Percentiles rank a stretch among this genome's conserved stretches.
Evolutionary conservation across 2,329 filamentous ascomycete genomes (phyloP).

Genomic region (Hypoxylon sp.): DNA sequence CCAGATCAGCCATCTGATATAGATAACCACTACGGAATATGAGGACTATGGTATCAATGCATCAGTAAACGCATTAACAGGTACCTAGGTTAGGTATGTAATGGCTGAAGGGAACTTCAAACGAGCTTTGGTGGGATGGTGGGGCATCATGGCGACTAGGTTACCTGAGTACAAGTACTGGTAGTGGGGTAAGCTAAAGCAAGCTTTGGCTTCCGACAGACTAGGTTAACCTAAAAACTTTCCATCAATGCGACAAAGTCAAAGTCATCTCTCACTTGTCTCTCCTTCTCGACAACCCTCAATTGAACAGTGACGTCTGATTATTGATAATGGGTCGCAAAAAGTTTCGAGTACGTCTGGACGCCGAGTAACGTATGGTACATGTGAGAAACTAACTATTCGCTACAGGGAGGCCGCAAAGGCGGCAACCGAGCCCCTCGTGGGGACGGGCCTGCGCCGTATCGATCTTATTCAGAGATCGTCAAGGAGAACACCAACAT

Average conservation of each 20-base stretch:
- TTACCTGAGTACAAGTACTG: conserved; percentile 11
- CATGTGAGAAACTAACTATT: conserved; percentile 15
- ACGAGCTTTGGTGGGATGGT: conserved; percentile 31
- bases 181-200: conserved; percentile 1
- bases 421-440: conserved; percentile 47
- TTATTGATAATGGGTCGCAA: conserved; percentile 46
- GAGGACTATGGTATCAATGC: too few species aligned
- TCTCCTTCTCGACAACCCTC: conserved; percentile 4
- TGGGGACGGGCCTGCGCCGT: conserved; percentile 51
- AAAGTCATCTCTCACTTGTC: background rate
- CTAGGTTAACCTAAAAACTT: conserved; percentile 4
- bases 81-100: too few species aligned
- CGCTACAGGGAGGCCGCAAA: conserved; percentile 48
- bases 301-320: conserved; percentile 15
- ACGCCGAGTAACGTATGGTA: background rate
- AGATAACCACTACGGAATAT: too few species aligned
- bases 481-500: conserved; percentile 85
- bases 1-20: too few species aligned
- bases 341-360: conserved; percentile 45
- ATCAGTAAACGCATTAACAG: conserved; percentile 5
- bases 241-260: conserved; percentile 12
- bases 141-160: background rate
- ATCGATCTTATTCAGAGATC: conserved; percentile 68
- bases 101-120: conserved; percentile 9
- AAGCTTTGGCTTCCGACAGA: background rate